Base-by-base conservation (phyloP, 495 filamentous ascomycete species). In the Evansstolkia leycettana region DNA sequence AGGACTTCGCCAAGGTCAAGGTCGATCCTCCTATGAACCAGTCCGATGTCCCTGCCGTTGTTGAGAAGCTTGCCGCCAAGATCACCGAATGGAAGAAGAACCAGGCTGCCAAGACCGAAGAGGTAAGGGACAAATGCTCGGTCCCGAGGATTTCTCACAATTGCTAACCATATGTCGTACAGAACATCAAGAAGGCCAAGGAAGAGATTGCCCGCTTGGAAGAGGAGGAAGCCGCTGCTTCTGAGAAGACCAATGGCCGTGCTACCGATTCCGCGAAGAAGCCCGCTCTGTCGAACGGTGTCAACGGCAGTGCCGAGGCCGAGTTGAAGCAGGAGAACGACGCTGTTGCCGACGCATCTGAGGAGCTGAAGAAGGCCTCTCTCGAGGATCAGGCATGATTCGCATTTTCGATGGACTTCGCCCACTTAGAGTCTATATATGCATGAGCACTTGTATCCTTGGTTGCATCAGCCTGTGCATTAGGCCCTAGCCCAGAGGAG, bases 11-110 rank as follows among this genome's bases (percentile, higher is more conserved):
- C 45, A 81, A 83, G 60, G 55, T 95, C 47, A 78, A 79, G 52
- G 72, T 95, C 45, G 80, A 90, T 34, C 79, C 86, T 28, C 92
- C 90, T 2, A 85, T 83, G 74, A 78, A 72, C 55, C 78, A 85
- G 48, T 63, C 75, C 18, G 90, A 89, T 48, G 79, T 95, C 6
- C 76, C 87, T 7, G 66, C 65, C 28, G 73, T 72, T 2, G 58
- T 82, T 9, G 86, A 94, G 71, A 89, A 93, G 68, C 69, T 96
- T 46, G 85, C 85, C 54, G 82, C 72, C 39, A 96, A 96, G 70
- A 66, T 94, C 26, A 79, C 76, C n/a, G 72, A 80, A 46, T 99
- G 89, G 84, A 94, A 94, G 70, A 69, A 76, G 27, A 81, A 92
- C 60, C 89, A 95, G 64, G 74, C 83, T 24, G 67, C 72, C 37